Conservation (phyloP, 345 rosid genomes). For the Salix koriyanagi region DNA sequence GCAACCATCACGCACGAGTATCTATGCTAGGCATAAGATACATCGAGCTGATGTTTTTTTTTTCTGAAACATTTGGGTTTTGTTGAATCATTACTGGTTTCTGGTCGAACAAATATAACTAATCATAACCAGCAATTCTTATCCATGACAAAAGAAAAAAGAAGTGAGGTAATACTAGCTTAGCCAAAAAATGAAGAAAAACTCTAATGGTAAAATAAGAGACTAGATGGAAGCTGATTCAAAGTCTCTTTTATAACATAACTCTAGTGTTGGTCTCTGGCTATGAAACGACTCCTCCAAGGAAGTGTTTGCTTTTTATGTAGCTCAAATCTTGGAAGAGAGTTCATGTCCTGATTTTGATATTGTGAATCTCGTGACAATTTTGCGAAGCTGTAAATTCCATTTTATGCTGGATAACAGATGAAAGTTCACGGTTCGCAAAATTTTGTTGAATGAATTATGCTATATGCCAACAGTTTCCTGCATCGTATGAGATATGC, state of each 20-base stretch:
- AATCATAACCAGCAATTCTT: too few species aligned
- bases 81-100: too few species aligned
- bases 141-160: too few species aligned
- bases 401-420: background rate
- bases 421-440: background rate
- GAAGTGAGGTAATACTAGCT: background rate
- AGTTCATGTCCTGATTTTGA: background rate
- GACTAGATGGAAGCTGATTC: background rate
- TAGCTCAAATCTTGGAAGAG: background rate
- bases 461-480: background rate
- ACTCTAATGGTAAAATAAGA: background rate
- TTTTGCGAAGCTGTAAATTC: background rate
- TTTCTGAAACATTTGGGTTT: too few species aligned
- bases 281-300: background rate
- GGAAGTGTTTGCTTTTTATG: background rate
- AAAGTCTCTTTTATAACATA: background rate
- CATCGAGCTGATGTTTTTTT: background rate
- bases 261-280: background rate
- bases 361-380: background rate
- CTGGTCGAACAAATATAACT: too few species aligned
- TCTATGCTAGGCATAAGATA: background rate
- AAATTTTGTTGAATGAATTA: background rate
- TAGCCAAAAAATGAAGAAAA: background rate
- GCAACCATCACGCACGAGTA: background rate
- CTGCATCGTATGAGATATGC: background rate